Evolutionary conservation across 2,329 filamentous ascomycete species (phyloP).

Genomic region (Claviceps quebecensis): DNA sequence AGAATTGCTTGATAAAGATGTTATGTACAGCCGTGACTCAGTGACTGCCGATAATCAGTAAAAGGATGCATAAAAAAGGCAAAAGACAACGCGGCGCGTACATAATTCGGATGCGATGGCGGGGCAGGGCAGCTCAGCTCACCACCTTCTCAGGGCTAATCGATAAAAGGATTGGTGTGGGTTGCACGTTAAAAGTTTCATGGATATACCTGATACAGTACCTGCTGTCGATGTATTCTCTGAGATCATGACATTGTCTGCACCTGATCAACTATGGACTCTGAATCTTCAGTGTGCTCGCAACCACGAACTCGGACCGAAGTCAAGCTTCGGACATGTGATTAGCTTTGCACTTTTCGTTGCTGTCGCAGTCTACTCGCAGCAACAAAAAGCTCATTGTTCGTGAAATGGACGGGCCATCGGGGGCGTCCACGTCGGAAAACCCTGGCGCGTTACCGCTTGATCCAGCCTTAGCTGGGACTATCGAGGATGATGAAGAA

Average conservation of each 20-base stretch:
- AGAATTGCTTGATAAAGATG: background rate
- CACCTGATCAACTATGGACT: background rate
- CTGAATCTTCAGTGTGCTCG: background rate
- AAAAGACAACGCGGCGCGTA: conserved; percentile 1
- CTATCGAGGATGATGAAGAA: conserved; percentile 31
- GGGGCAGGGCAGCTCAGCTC: conserved; percentile 11
- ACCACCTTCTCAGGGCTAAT: background rate
- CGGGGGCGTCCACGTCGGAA: conserved; percentile 5
- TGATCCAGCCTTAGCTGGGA: conserved; percentile 15
- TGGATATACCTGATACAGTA: background rate
- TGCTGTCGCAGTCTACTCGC: background rate
- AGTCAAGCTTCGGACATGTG: background rate
- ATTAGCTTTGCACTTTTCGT: background rate
- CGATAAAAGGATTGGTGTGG: background rate
- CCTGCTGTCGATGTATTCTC: too few species aligned
- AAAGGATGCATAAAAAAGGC: background rate
- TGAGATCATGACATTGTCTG: background rate
- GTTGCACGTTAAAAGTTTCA: background rate
- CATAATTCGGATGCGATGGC: conserved; percentile 10
- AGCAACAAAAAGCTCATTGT: background rate
- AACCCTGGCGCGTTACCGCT: conserved; percentile 15
- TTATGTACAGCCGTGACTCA: conserved; percentile 1
- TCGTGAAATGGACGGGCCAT: conserved; percentile 1
- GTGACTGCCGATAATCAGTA: background rate
- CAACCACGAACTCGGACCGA: background rate